Percentiles rank a stretch among this genome's conserved stretches.
Conservation (phyloP, 345 rosid genomes). For the Odontarrhena argentea region DNA sequence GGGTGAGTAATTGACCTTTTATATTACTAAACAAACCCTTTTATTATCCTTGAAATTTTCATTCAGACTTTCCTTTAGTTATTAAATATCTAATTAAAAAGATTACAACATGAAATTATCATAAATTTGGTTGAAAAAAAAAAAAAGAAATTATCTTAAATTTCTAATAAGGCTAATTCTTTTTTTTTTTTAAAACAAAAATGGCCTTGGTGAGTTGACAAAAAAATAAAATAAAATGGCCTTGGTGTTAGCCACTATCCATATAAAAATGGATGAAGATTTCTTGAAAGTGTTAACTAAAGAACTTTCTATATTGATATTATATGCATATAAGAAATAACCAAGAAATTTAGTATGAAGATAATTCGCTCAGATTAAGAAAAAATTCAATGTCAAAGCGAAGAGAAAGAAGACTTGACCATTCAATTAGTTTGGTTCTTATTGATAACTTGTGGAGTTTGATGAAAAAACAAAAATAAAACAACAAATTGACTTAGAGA, state of each 20-base stretch:
- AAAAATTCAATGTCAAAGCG: neutral
- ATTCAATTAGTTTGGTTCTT: constrained; percentile 14
- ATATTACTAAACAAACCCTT: constrained; percentile 8
- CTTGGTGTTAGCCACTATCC: constrained; percentile 21
- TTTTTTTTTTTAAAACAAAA: too few species aligned
- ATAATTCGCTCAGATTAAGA: neutral
- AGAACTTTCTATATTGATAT: neutral
- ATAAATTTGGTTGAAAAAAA: too few species aligned
- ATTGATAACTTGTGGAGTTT: neutral
- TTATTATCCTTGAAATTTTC: constrained; percentile 16
- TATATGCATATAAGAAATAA: too few species aligned
- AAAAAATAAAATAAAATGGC: neutral
- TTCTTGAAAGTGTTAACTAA: neutral
- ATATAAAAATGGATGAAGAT: constrained; percentile 10
- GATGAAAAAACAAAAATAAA: neutral
- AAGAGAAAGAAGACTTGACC: constrained; percentile 31
- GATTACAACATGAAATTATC: neutral
- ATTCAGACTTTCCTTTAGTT: constrained; percentile 13
- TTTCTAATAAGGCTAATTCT: too few species aligned
- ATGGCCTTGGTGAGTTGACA: too few species aligned
- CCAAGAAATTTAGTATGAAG: too few species aligned
- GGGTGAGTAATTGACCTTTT: constrained; percentile 24
- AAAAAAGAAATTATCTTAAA: too few species aligned
- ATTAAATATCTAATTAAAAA: neutral
- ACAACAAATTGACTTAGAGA: constrained; percentile 13